Conservation (phyloP, 306 rosid species). For the Malus asiatica region DNA sequence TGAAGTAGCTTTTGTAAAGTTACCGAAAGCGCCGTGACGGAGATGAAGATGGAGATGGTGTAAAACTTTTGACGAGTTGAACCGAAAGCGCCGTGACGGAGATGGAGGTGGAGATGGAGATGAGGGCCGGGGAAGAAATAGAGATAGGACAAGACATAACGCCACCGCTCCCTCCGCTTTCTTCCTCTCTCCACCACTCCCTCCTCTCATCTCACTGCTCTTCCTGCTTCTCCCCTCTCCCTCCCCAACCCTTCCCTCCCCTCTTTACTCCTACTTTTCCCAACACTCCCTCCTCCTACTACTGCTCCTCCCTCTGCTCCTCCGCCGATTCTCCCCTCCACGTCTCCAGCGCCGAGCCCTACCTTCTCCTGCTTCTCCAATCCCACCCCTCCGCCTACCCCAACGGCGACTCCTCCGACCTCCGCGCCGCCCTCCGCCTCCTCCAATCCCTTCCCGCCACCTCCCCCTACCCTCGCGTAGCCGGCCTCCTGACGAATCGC, state of each 20-base stretch:
- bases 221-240: conserved; percentile 18
- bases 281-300: neutral
- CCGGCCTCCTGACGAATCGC: conserved; percentile 47
- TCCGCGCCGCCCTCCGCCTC: conserved; percentile 64
- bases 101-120: conserved; percentile 31
- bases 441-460: conserved; percentile 27
- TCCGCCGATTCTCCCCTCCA: conserved; percentile 26
- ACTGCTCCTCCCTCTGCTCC: conserved; percentile 46
- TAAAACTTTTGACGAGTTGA: too few relatives aligned
- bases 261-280: neutral
- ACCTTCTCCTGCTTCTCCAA: conserved; percentile 23
- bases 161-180: conserved; percentile 36
- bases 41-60: conserved; percentile 27
- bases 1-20: too few relatives aligned
- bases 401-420: conserved; percentile 38
- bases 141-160: conserved; percentile 50
- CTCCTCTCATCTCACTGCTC: conserved; percentile 39
- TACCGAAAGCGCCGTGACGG: neutral
- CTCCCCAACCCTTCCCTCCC: conserved; percentile 16
- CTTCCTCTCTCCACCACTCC: conserved; percentile 48
- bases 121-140: conserved; percentile 38
- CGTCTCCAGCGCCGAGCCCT: conserved; percentile 33
- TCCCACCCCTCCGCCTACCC: neutral
- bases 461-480: conserved; percentile 24
- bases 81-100: neutral